Conservation (phyloP, 1,139 yeast species). For the Pichia sp. region DNA sequence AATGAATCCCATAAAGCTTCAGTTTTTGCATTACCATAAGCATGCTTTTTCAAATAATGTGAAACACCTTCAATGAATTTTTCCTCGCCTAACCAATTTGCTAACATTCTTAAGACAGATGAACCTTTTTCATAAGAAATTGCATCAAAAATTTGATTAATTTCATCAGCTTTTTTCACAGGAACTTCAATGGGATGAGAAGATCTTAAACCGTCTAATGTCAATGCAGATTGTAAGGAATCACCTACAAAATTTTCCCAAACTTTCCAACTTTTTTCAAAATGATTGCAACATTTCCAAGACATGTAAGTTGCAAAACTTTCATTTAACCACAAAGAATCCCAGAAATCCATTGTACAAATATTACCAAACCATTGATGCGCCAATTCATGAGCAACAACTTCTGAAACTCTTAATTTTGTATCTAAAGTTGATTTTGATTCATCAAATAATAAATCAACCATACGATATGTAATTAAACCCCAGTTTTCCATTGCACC, state of each 20-base stretch:
- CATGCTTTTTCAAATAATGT: slow-evolving; percentile 43
- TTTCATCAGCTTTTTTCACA: slow-evolving; percentile 48
- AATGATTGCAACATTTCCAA: slow-evolving; percentile 45
- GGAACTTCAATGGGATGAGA: slow-evolving; percentile 61
- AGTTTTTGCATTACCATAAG: slow-evolving; percentile 47
- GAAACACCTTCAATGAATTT: slow-evolving; percentile 50
- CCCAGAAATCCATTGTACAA: slow-evolving; percentile 64
- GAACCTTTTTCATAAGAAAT: slow-evolving; percentile 55
- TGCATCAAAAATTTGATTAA: slow-evolving; percentile 53
- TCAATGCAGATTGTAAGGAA: slow-evolving; percentile 47
- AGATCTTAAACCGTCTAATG: slow-evolving; percentile 48
- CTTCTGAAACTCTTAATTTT: slow-evolving; percentile 50
- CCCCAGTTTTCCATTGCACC: slow-evolving; percentile 66
- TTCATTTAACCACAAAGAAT: slow-evolving; percentile 57
- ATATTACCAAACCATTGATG: slow-evolving; percentile 64
- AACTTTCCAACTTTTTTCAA: slow-evolving; percentile 54
- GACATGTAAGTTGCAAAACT: slow-evolving; percentile 61
- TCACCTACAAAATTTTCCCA: slow-evolving; percentile 52
- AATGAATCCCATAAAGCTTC: slow-evolving; percentile 48
- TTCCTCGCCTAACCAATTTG: slow-evolving; percentile 49
- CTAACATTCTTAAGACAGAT: slow-evolving; percentile 48
- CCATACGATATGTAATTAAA: slow-evolving; percentile 49
- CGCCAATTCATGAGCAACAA: slow-evolving; percentile 56
- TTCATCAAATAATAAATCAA: slow-evolving; percentile 46
- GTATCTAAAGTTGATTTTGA: slow-evolving; percentile 40